Evolutionary conservation across 345 rosid genomes (phyloP).

Genomic region (Microcos paniculata): DNA sequence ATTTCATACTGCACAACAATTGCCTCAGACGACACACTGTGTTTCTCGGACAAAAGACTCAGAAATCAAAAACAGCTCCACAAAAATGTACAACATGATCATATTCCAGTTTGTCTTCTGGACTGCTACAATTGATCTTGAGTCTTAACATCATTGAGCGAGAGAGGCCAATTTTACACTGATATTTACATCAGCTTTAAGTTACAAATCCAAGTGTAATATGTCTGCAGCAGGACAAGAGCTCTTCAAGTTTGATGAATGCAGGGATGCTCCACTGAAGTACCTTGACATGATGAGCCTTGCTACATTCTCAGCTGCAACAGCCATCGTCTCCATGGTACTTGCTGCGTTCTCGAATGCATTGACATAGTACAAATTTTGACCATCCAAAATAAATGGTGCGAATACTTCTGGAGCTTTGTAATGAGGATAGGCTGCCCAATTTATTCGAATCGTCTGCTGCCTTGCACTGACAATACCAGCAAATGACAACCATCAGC

Average conservation of each 20-base stretch:
- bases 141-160: not conserved
- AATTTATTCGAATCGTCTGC: constrained; percentile 68
- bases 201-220: constrained; percentile 53
- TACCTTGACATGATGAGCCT: constrained; percentile 75
- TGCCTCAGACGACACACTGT: not conserved
- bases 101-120: not conserved
- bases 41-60: not conserved
- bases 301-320: constrained; percentile 88
- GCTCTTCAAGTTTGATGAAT: constrained; percentile 31
- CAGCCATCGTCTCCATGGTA: constrained; percentile 90
- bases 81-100: not conserved
- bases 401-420: constrained; percentile 84
- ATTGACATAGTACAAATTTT: constrained; percentile 77
- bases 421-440: constrained; percentile 98
- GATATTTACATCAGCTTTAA: not conserved
- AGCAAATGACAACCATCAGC: constrained; percentile 13
- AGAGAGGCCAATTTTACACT: constrained; percentile 4
- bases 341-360: constrained; percentile 96
- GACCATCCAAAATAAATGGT: constrained; percentile 75
- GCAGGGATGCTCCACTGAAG: constrained; percentile 18
- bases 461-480: constrained; percentile 45
- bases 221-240: constrained; percentile 15
- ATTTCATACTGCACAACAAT: not conserved
- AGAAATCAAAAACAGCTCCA: not conserved
- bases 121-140: not conserved